These are phyloP conservation scores for Musa itinerans DNA, from an alignment of 176 grass and related monocot genomes.

Conservation along the genomic window DNA sequence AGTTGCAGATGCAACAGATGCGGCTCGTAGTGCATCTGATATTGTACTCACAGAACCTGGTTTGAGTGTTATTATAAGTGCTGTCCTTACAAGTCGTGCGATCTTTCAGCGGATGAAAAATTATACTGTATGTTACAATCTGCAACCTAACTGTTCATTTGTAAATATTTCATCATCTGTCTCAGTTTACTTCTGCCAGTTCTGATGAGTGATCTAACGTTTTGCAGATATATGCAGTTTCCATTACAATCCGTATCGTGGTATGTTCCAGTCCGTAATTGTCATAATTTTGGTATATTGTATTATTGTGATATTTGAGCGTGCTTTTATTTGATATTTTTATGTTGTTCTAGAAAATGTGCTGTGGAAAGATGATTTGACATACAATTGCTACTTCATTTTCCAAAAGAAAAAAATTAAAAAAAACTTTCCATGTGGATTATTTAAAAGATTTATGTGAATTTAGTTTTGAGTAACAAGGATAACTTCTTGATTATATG, in stretches of 20 bases:
- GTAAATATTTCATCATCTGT: background rate
- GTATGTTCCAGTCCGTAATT: conserved; percentile 22
- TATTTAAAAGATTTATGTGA: too few species aligned
- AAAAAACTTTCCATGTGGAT: too few species aligned
- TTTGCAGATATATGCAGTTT: conserved; percentile 92
- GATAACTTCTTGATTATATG: too few species aligned
- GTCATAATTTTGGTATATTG: background rate
- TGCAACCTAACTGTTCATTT: background rate
- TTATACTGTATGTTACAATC: conserved; percentile 48
- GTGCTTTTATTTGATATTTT: background rate
- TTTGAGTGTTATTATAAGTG: conserved; percentile 88
- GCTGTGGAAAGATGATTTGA: too few species aligned
- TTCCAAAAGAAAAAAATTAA: too few species aligned
- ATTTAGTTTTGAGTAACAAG: too few species aligned
- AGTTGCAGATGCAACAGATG: conserved; percentile 76
- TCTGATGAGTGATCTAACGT: background rate
- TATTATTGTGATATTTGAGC: background rate
- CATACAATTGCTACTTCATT: too few species aligned
- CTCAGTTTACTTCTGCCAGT: background rate
- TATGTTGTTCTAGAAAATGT: background rate
- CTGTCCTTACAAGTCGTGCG: conserved; percentile 79
- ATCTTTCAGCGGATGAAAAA: conserved; percentile 98
- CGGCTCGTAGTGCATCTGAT: conserved; percentile 78
- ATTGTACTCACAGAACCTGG: conserved; percentile 87
- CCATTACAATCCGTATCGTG: conserved; percentile 97